Evolutionary conservation across 441 rosid genomes (phyloP).

Genomic region (Kokia cookei): DNA sequence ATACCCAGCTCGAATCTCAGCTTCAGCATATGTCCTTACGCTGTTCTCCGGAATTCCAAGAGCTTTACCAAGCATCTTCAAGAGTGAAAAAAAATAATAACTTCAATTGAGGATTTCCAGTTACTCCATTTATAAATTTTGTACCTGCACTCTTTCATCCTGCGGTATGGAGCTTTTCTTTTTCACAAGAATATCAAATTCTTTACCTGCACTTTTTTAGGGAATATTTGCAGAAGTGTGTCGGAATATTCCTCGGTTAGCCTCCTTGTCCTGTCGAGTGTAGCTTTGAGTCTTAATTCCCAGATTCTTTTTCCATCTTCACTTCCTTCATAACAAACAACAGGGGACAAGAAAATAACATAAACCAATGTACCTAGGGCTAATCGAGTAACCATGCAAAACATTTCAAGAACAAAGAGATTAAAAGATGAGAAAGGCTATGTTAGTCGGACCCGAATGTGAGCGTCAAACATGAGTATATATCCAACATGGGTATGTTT

Average conservation of each 20-base stretch:
- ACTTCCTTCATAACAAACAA: constrained; percentile 38
- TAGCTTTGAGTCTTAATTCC: constrained; percentile 92
- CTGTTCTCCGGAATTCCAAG: constrained; percentile 87
- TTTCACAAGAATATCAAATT: constrained; percentile 9
- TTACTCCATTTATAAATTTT: neutral
- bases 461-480: neutral
- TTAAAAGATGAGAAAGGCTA: neutral
- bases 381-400: neutral
- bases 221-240: constrained; percentile 76
- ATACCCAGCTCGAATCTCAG: constrained; percentile 98
- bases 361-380: neutral
- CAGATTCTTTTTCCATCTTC: constrained; percentile 88
- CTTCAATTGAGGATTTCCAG: constrained; percentile 4
- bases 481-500: neutral
- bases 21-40: constrained; percentile 84
- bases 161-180: neutral
- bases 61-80: constrained; percentile 85
- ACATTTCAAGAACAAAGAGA: constrained; percentile 5
- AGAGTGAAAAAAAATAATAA: constrained; percentile 6
- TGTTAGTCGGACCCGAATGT: neutral
- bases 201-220: constrained; percentile 80
- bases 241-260: constrained; percentile 94
- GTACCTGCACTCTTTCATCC: neutral
- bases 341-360: constrained; percentile 2
- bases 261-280: constrained; percentile 91